These are phyloP conservation scores for Cyclotella kingstonii DNA, from an alignment of 108 stramenopile genomes.

Conservation along the genomic window DNA sequence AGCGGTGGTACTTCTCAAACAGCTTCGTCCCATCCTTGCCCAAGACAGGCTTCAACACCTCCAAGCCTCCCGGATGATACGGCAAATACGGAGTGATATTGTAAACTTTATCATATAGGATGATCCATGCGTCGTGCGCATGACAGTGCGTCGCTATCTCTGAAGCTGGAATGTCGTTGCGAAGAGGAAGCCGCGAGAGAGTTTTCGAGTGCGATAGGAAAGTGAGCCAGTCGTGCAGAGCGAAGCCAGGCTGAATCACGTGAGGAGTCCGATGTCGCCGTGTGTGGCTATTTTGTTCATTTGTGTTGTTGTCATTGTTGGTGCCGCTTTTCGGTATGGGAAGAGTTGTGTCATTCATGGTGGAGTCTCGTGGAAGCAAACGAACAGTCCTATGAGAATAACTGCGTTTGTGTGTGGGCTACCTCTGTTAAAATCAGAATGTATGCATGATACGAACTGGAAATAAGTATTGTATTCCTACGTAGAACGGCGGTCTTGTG, in stretches of 20 bases:
- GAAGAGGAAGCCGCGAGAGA: constrained; percentile 69
- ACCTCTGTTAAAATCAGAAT: too few relatives aligned
- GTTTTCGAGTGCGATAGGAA: constrained; percentile 55
- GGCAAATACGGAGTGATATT: constrained; percentile 90
- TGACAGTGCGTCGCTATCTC: constrained; percentile 75
- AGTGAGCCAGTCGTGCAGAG: constrained; percentile 79
- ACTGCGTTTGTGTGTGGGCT: too few relatives aligned
- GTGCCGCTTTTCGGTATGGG: too few relatives aligned
- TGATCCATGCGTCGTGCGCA: constrained; percentile 87
- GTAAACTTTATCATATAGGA: constrained; percentile 85
- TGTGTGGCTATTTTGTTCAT: too few relatives aligned
- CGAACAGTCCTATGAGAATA: too few relatives aligned
- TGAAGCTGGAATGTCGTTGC: constrained; percentile 49
- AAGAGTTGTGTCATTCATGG: constrained; percentile 43
- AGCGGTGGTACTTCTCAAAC: constrained; percentile 91
- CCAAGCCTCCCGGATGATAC: constrained; percentile 94
- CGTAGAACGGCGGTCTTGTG: too few relatives aligned
- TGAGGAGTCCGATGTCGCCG: constrained; percentile 2
- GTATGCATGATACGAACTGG: too few relatives aligned
- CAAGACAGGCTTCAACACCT: constrained; percentile 63
- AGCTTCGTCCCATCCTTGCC: constrained; percentile 84
- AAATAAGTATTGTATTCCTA: too few relatives aligned
- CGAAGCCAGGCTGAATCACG: constrained; percentile 62
- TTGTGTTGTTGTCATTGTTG: too few relatives aligned
- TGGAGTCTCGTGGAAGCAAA: too few relatives aligned